Base-by-base conservation (phyloP, 805 yeast species). In the Kodamaea kaohsiungensis region DNA sequence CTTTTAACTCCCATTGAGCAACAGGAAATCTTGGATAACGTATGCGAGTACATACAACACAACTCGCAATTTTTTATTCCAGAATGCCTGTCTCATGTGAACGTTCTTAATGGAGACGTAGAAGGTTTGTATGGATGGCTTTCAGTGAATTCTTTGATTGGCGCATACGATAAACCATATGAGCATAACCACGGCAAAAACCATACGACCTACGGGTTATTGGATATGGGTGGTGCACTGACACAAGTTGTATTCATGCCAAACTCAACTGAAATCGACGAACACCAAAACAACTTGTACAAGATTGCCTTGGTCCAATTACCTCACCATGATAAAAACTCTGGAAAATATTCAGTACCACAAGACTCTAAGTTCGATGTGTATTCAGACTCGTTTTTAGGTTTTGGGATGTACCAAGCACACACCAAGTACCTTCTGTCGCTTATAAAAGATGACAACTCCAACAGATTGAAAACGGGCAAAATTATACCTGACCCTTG, bases 81-180 rank as follows among this genome's bases (percentile, higher is more conserved):
- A 1, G 88, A 85, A 59, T 87, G 91, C 65, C 61, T 66, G 2
- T 66, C 82, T 1, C 91, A 86, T 63, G 71, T 86, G 17, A 82
- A 81, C 56, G 75, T 83, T 10, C 79, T 87, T 7, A 83, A 82
- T 54, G 91, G 90, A 0, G 87, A 85, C 56, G 67, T 76, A 2
- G 91, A 87, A 64, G 91, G 90, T 0, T 56, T 86, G 10, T 84
- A 83, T 59, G 85, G 87, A 1, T 87, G 91, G 91, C 67, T 86
- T 7, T 79, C 88, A 0, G 65, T 85, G 22, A 87, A 86, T 62
- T 83, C 82, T 50, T 63, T 83, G 56, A 71, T 79, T 27, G 83
- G 82, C 1, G 63, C 81, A 0, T 68, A 83, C 37, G 75, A 71
- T 39, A 51, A 64, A n/a, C 75, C 76, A 1, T 60, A 58, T 9